Base-by-base conservation (phyloP, 768 basidiomycete genomes). In the Lentinula lateritia region DNA sequence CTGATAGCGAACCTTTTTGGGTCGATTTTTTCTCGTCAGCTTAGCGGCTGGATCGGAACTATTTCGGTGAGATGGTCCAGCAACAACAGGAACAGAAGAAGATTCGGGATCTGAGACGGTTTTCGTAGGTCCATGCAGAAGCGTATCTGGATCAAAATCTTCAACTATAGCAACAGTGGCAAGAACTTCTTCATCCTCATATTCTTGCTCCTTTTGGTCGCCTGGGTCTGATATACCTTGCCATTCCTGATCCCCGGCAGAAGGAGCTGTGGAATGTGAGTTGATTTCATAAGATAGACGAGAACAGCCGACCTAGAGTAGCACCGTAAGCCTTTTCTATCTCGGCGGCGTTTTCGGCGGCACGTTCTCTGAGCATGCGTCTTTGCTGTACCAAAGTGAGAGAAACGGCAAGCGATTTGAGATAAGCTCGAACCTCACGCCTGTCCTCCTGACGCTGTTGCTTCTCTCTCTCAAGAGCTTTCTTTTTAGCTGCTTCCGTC, bases 81-180 rank as follows among this genome's bases (percentile, higher is more conserved):
- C 41, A 41, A 12, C 4, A 7, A 58, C 43, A 28, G 61, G 41
- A 23, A 32, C 16, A n/a, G 61, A 39, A n/a, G 50, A 28, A 12
- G 57, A 38, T 42, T 41, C 42, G 2, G 46, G 4, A 45, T 50
- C 20, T 32, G 58, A 59, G 38, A 43, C 23, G 13, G 60, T 50
- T 46, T 54, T 61, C n/a, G 71, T 65, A 42, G 77, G 74, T 6
- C 78, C 85, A 64, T 85, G 81, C 36, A 83, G 77, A 69, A 87
- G 72, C 48, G 78, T 73, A 67, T 83, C 80, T 20, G 90, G 85
- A 71, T 95, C 92, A 71, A 96, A 92, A 71, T 97, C 93, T 70
- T 97, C 92, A 13, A 92, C 87, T 54, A 97, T 87, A 15, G 93
- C 95, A 50, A 97, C 94, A 16, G 90, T 93, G 50, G 95, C 92